Percentiles rank a stretch among this genome's conserved stretches.
These are phyloP conservation scores for Cyclostephanos invisitatus DNA, from an alignment of 108 stramenopile genomes.

Conservation along the genomic window DNA sequence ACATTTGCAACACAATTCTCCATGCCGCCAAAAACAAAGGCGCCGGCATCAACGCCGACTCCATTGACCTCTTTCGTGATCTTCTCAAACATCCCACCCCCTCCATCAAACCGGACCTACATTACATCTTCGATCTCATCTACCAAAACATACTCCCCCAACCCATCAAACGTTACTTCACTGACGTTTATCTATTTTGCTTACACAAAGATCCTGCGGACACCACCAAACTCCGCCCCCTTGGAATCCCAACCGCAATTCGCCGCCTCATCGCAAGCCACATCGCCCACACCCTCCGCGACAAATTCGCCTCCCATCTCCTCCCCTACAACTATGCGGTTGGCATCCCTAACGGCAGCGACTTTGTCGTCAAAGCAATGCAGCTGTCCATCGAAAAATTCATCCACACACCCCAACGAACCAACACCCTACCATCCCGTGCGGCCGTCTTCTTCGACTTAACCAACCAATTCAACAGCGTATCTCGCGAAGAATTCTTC, in stretches of 20 bases:
- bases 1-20: background rate
- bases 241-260: slow-evolving; percentile 27
- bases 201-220: slow-evolving; percentile 1
- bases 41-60: background rate
- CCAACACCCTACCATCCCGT: background rate
- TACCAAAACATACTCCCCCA: background rate
- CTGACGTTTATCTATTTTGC: slow-evolving; percentile 1
- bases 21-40: background rate
- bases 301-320: slow-evolving; percentile 5
- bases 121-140: background rate
- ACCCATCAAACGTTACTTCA: background rate
- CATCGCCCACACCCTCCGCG: background rate
- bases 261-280: slow-evolving; percentile 17
- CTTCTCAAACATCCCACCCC: background rate
- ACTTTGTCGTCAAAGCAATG: slow-evolving; percentile 13
- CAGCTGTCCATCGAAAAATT: slow-evolving; percentile 17
- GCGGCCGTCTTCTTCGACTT: slow-evolving; percentile 21
- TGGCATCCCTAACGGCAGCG: slow-evolving; percentile 6
- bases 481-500: slow-evolving; percentile 7
- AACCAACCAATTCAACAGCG: slow-evolving; percentile 26
- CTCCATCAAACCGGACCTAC: background rate
- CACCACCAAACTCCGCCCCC: background rate
- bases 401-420: background rate
- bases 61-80: background rate
- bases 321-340: slow-evolving; percentile 32